Percentiles rank a stretch among this genome's conserved stretches.
These are phyloP conservation scores for Penicillium sp. DNA, from an alignment of 2,329 filamentous ascomycete genomes.

Conservation along the genomic window DNA sequence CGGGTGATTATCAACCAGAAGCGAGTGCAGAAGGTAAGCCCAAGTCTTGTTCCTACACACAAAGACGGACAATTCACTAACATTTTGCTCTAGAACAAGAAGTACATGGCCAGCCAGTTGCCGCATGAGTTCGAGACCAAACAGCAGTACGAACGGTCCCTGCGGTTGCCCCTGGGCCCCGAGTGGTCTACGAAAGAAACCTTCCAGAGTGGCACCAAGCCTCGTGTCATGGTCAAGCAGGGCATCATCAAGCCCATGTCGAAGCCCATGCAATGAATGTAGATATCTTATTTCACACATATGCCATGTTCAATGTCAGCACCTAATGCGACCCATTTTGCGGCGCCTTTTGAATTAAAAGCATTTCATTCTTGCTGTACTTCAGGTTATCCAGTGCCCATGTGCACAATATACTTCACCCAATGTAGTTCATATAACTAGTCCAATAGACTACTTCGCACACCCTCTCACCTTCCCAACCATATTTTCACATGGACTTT, in stretches of 20 bases:
- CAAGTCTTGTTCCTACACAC: background rate
- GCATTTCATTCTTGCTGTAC: background rate
- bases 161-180: slow-evolving; percentile 82
- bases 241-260: slow-evolving; percentile 85
- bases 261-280: slow-evolving; percentile 60
- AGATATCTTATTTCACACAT: slow-evolving; percentile 6
- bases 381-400: background rate
- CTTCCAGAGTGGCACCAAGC: slow-evolving; percentile 86
- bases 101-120: slow-evolving; percentile 78
- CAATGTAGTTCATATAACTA: background rate
- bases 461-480: no score
- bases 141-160: slow-evolving; percentile 84
- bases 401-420: background rate
- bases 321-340: slow-evolving; percentile 3
- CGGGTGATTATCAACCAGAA: slow-evolving; percentile 93
- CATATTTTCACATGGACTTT: slow-evolving; percentile 3
- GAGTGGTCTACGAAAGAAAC: slow-evolving; percentile 98
- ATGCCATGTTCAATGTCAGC: slow-evolving; percentile 1
- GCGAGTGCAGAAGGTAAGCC: slow-evolving; percentile 73
- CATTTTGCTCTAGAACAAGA: slow-evolving; percentile 61
- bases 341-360: slow-evolving; percentile 2
- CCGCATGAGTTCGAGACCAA: slow-evolving; percentile 87
- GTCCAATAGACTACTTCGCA: background rate
- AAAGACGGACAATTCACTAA: slow-evolving; percentile 5
- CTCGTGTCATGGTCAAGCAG: slow-evolving; percentile 84